Evolutionary conservation across 352 stramenopile genomes (phyloP).

Genomic region (Globisporangium solare): DNA sequence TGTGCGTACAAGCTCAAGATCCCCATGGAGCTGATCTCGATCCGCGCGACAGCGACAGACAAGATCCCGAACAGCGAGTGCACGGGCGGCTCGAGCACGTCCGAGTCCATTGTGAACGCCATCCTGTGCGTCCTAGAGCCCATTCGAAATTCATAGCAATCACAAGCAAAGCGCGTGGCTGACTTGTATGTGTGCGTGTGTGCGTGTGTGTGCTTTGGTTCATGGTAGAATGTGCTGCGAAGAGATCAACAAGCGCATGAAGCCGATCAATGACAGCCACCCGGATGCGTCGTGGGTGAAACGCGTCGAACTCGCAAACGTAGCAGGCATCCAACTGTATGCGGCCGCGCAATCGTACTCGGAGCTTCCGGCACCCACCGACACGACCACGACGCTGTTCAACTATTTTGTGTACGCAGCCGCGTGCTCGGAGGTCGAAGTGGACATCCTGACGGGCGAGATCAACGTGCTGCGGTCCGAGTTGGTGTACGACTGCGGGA

Average conservation of each 20-base stretch:
- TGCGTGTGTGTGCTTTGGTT: too few species aligned
- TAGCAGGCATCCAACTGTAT: conserved; percentile 93
- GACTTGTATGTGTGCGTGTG: conserved; percentile 15
- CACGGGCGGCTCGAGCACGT: conserved; percentile 52
- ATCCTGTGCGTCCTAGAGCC: conserved; percentile 20
- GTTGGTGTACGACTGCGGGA: conserved; percentile 90
- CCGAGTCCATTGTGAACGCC: conserved; percentile 38
- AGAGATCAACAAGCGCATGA: conserved; percentile 33
- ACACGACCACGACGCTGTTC: conserved; percentile 49
- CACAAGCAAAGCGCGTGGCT: not conserved
- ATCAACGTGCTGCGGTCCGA: conserved; percentile 78
- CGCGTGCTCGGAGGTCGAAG: conserved; percentile 90
- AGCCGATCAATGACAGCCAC: conserved; percentile 20
- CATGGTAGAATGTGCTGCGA: conserved; percentile 31
- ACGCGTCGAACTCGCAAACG: conserved; percentile 79
- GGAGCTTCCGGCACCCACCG: conserved; percentile 84
- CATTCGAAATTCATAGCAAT: not conserved
- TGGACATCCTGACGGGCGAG: conserved; percentile 95
- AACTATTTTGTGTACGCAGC: conserved; percentile 95
- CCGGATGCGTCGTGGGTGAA: conserved; percentile 29
- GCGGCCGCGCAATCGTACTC: conserved; percentile 84
- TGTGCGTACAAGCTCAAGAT: conserved; percentile 44
- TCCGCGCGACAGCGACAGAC: conserved; percentile 47
- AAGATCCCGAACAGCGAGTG: conserved; percentile 37
- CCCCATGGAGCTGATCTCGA: conserved; percentile 29